Conservation (phyloP, 345 rosid genomes). For the Microcos paniculata region DNA sequence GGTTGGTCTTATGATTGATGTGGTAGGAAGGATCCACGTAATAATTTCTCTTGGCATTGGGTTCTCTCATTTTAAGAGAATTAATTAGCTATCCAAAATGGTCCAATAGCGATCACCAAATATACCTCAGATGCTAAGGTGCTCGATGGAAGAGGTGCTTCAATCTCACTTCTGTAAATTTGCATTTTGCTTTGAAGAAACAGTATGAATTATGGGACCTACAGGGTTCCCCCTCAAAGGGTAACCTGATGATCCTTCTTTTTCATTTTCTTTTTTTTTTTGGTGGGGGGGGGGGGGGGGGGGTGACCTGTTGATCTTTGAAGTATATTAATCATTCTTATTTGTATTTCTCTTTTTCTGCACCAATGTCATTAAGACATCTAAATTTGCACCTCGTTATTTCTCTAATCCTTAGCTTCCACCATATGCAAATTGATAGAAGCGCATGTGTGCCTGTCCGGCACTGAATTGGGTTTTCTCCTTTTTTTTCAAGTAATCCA, state of each 20-base stretch:
- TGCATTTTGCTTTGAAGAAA: not conserved
- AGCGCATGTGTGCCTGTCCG: constrained; percentile 13
- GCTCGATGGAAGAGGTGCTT: not conserved
- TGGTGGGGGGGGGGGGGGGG: too few species aligned
- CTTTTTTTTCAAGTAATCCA: constrained; percentile 7
- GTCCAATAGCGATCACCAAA: not conserved
- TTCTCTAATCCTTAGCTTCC: not conserved
- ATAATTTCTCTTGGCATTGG: too few species aligned
- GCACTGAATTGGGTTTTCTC: constrained; percentile 4
- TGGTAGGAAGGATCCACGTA: too few species aligned
- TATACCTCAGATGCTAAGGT: not conserved
- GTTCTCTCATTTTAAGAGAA: too few species aligned
- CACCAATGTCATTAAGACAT: not conserved
- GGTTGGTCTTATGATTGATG: too few species aligned
- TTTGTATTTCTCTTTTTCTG: not conserved
- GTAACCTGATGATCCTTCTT: not conserved
- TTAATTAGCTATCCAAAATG: not conserved
- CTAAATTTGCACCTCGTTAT: not conserved
- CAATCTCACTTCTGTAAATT: not conserved
- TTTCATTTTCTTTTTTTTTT: too few species aligned
- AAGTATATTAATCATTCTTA: not conserved
- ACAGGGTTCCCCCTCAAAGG: not conserved
- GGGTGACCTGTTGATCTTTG: not conserved
- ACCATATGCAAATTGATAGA: constrained; percentile 3
- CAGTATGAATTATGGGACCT: not conserved